phyloP scores from a whole-genome alignment of 2,329 filamentous ascomycete genomes.

The Beauveria bassiana region DNA sequence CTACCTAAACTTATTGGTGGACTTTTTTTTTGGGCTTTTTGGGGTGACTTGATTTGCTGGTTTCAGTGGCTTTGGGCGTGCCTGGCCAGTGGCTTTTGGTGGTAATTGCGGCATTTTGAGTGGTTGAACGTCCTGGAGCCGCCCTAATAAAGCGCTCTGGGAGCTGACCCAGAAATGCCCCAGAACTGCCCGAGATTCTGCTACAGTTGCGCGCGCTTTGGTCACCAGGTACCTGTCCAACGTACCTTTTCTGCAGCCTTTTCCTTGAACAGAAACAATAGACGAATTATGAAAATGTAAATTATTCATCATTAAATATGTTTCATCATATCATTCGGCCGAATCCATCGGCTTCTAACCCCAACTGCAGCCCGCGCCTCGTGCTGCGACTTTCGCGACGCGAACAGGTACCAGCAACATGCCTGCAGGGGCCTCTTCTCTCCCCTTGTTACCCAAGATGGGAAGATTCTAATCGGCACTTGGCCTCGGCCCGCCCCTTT shows the following conservation, averaged over 20 bases:
- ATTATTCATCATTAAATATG: too few species aligned
- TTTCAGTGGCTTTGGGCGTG: background rate
- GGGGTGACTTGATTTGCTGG: background rate
- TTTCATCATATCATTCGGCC: too few species aligned
- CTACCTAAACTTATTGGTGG: background rate
- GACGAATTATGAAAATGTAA: too few species aligned
- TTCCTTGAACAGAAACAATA: too few species aligned
- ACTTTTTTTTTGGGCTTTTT: background rate
- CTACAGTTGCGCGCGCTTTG: background rate
- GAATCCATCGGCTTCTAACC: background rate
- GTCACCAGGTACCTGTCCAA: background rate
- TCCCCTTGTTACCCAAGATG: background rate
- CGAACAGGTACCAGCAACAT: background rate
- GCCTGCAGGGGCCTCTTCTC: background rate
- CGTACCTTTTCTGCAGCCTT: too few species aligned
- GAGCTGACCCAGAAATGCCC: too few species aligned
- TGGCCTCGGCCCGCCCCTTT: conserved; percentile 6
- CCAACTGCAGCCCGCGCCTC: background rate
- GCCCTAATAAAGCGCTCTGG: too few species aligned
- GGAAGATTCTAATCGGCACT: background rate
- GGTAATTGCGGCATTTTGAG: conserved; percentile 1
- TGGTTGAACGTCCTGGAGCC: background rate
- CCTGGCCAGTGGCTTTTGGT: background rate
- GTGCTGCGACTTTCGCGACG: background rate
- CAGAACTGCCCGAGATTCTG: background rate